Evolutionary conservation across 83 land plant species (phyloP).

Genomic region (Picea abies): DNA sequence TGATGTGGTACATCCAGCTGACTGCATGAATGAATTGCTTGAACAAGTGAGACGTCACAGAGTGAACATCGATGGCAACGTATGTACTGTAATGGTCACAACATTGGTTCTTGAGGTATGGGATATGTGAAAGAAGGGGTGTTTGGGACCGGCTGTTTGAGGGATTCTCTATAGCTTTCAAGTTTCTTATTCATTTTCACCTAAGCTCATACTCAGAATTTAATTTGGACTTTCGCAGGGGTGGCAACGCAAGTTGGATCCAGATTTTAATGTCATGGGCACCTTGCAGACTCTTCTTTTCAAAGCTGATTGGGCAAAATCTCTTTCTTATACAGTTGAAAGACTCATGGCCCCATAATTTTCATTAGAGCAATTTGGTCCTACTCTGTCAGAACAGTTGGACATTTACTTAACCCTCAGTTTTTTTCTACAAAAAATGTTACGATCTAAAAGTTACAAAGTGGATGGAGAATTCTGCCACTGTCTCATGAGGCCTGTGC

Average conservation of each 20-base stretch:
- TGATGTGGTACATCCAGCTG: constrained; percentile 65
- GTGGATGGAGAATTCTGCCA: too few species aligned
- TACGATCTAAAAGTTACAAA: too few species aligned
- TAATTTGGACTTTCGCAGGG: constrained; percentile 35
- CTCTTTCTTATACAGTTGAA: constrained; percentile 61
- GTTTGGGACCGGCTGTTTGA: too few species aligned
- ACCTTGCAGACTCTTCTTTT: constrained; percentile 61
- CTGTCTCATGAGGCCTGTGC: too few species aligned
- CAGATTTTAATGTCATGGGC: constrained; percentile 64
- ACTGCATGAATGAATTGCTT: constrained; percentile 87
- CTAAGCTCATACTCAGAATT: background rate
- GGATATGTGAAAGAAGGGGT: too few species aligned
- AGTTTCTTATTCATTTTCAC: too few species aligned
- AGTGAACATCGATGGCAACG: constrained; percentile 94
- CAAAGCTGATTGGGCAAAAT: constrained; percentile 57
- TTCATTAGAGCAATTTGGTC: too few species aligned
- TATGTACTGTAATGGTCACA: constrained; percentile 94
- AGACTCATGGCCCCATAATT: constrained; percentile 65
- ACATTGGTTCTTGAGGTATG: constrained; percentile 96
- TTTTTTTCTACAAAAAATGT: too few species aligned
- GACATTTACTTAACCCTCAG: too few species aligned
- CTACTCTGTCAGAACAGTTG: too few species aligned
- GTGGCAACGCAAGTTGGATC: constrained; percentile 87
- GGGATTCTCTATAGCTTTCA: too few species aligned
- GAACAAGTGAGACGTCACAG: constrained; percentile 88